Evolutionary conservation across 768 basidiomycete genomes (phyloP).

Genomic region (Trametes villosa): DNA sequence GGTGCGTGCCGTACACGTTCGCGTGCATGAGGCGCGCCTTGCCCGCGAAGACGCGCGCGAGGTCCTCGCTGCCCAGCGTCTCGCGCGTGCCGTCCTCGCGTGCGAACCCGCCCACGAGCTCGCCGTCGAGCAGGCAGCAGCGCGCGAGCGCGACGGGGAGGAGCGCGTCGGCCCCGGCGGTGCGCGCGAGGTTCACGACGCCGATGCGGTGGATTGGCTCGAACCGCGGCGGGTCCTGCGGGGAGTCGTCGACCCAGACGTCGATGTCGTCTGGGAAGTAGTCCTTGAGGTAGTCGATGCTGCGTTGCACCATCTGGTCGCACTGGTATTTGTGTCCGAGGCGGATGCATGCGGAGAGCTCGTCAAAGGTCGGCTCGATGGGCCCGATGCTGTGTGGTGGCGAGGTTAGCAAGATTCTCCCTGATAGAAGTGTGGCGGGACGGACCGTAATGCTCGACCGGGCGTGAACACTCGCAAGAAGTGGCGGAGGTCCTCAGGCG

Average conservation of each 20-base stretch:
- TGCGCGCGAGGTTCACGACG: slow-evolving; percentile 17
- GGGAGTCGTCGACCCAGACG: not conserved
- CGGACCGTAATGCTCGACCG: not conserved
- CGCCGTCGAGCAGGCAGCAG: slow-evolving; percentile 9
- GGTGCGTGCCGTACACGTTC: not conserved
- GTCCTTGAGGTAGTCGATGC: slow-evolving; percentile 1
- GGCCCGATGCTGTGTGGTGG: not conserved
- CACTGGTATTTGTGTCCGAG: slow-evolving; percentile 11
- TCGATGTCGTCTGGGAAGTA: slow-evolving; percentile 2
- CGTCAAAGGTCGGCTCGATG: not conserved
- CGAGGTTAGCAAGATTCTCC: not conserved
- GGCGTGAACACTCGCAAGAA: not conserved
- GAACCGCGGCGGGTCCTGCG: not conserved
- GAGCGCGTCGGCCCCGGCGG: not conserved
- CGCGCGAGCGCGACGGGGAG: slow-evolving; percentile 8
- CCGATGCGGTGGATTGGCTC: not conserved
- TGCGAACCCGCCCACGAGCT: slow-evolving; percentile 3
- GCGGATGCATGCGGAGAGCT: slow-evolving; percentile 4
- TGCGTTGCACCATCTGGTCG: not conserved
- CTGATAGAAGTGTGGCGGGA: too few species aligned
- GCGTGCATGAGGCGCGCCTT: not conserved
- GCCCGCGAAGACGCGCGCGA: not conserved
- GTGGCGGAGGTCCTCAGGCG: not conserved
- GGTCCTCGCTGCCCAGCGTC: slow-evolving; percentile 5
- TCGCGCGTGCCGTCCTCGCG: slow-evolving; percentile 8